Conservation (phyloP, 2,329 filamentous ascomycete genomes). For the Neonectria faginata region DNA sequence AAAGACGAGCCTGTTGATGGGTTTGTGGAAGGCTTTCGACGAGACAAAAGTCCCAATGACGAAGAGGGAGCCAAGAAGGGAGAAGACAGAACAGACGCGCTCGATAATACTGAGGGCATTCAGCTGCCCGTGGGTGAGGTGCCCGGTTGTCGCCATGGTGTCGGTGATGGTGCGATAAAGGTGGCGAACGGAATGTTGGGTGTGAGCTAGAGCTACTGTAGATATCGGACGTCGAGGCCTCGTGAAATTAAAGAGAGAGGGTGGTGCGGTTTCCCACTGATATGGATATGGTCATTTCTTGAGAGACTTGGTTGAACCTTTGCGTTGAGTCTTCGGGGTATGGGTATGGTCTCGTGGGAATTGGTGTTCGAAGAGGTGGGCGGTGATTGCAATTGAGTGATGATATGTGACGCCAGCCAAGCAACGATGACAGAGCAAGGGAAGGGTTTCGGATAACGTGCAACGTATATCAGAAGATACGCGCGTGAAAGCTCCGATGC, state of each 20-base stretch:
- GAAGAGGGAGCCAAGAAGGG: constrained; percentile 76
- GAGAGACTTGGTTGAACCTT: neutral
- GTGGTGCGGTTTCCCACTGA: constrained; percentile 1
- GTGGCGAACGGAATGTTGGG: constrained; percentile 4
- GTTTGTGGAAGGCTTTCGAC: constrained; percentile 81
- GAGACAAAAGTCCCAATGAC: constrained; percentile 77
- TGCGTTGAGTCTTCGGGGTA: neutral
- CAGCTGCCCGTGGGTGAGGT: constrained; percentile 54
- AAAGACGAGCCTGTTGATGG: constrained; percentile 88
- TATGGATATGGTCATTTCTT: constrained; percentile 16
- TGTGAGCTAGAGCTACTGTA: constrained; percentile 1
- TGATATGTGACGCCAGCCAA: constrained; percentile 12
- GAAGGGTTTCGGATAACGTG: constrained; percentile 27
- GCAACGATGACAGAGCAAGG: constrained; percentile 5
- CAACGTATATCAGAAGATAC: constrained; percentile 4
- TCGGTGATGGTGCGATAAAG: constrained; percentile 3
- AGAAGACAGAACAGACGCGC: constrained; percentile 76
- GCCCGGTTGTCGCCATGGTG: constrained; percentile 35
- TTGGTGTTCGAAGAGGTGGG: constrained; percentile 1
- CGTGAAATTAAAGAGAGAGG: constrained; percentile 2
- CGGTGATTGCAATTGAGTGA: constrained; percentile 1
- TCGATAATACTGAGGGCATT: constrained; percentile 71
- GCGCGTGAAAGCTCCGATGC: constrained; percentile 5
- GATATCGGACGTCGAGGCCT: neutral
- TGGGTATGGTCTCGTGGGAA: neutral